Percentiles rank a stretch among this genome's conserved stretches.
Evolutionary conservation across 2,329 filamentous ascomycete species (phyloP).

Genomic region (Trichoderma sp.): DNA sequence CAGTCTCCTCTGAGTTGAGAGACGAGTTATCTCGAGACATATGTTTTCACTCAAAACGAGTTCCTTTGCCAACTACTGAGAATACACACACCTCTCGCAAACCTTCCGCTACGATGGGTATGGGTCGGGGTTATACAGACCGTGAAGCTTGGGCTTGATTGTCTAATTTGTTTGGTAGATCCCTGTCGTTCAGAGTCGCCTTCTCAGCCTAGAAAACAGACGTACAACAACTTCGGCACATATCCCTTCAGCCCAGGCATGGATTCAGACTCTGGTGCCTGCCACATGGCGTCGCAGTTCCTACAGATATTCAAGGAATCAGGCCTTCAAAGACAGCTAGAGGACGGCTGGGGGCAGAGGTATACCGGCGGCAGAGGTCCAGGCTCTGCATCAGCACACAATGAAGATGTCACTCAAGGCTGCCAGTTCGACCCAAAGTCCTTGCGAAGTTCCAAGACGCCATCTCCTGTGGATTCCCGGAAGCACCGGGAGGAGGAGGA

Average conservation of each 20-base stretch:
- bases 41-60: not conserved
- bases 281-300: conserved; percentile 27
- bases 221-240: not conserved
- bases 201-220: not conserved
- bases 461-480: conserved; percentile 8
- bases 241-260: not conserved
- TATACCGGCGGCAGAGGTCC: not conserved
- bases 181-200: not conserved
- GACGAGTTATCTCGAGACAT: not conserved
- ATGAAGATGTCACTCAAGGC: not conserved
- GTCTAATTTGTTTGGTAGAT: conserved; percentile 20
- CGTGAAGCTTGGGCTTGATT: not conserved
- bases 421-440: conserved; percentile 1
- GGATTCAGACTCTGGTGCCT: conserved; percentile 17
- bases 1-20: not conserved
- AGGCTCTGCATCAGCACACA: conserved; percentile 14
- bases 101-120: conserved; percentile 1
- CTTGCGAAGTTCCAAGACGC: not conserved
- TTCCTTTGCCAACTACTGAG: not conserved
- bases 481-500: conserved; percentile 3
- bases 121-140: not conserved
- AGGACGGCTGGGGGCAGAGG: conserved; percentile 19
- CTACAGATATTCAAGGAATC: conserved; percentile 28
- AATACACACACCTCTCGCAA: not conserved
- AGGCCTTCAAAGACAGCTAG: conserved; percentile 21